Conservation (phyloP, 2,329 filamentous ascomycete species). For the Aspergillus tanneri region DNA sequence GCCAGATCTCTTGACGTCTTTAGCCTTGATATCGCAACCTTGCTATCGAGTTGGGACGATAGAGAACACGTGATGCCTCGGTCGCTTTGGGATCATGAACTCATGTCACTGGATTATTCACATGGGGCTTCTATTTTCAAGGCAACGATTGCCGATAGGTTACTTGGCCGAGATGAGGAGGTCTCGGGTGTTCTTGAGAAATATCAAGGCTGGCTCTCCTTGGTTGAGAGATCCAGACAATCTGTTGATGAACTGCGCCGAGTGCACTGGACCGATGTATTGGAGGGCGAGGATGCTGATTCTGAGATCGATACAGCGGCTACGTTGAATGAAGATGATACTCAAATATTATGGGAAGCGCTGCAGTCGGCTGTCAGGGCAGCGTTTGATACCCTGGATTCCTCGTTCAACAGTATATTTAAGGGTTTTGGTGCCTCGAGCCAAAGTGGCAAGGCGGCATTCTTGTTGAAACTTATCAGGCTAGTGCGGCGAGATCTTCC, state of each 20-base stretch:
- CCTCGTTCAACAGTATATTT: conserved; percentile 43
- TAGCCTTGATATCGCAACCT: conserved; percentile 62
- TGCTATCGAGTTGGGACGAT: conserved; percentile 61
- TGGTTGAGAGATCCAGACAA: conserved; percentile 56
- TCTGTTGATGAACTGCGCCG: conserved; percentile 37
- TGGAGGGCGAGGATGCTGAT: conserved; percentile 44
- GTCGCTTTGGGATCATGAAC: conserved; percentile 66
- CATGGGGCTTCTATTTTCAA: conserved; percentile 68
- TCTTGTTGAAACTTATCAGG: conserved; percentile 70
- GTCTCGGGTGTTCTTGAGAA: conserved; percentile 61
- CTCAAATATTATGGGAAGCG: conserved; percentile 59
- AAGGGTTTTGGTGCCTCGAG: conserved; percentile 48
- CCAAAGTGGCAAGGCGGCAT: conserved; percentile 55
- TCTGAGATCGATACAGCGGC: conserved; percentile 33
- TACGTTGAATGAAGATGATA: conserved; percentile 70
- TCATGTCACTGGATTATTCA: conserved; percentile 64
- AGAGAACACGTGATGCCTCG: conserved; percentile 52
- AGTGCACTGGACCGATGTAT: conserved; percentile 37
- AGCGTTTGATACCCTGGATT: conserved; percentile 57
- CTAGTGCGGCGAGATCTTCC: conserved; percentile 70
- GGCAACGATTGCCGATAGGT: conserved; percentile 63
- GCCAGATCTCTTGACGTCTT: conserved; percentile 65
- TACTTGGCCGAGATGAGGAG: conserved; percentile 69
- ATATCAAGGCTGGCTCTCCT: conserved; percentile 72
- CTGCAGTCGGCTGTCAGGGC: conserved; percentile 57